phyloP scores from a whole-genome alignment of 441 rosid genomes.

The Monsonia emarginata region DNA sequence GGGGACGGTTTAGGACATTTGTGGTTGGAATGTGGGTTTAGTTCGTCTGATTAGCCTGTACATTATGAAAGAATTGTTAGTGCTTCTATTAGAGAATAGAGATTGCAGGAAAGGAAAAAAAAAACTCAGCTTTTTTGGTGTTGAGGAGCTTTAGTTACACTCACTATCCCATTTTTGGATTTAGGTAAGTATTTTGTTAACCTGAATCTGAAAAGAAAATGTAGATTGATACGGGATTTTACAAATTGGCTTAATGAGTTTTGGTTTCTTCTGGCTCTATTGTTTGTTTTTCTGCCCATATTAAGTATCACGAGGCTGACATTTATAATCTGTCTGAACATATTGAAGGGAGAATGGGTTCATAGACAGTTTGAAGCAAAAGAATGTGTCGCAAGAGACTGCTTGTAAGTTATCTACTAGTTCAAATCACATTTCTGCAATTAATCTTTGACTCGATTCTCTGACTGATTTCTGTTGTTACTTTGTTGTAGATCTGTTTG shows the following conservation, averaged over 20 bases:
- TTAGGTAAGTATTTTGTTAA: too few relatives aligned
- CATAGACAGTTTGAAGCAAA: conserved; percentile 35
- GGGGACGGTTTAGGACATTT: too few relatives aligned
- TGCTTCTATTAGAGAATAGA: too few relatives aligned
- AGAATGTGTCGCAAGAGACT: conserved; percentile 36
- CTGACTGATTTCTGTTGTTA: not conserved
- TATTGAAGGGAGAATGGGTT: conserved; percentile 54
- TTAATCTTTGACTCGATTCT: not conserved
- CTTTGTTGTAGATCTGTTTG: conserved; percentile 42
- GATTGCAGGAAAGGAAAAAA: too few relatives aligned
- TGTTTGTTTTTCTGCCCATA: not conserved
- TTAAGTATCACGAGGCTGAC: not conserved
- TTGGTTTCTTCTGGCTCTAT: not conserved
- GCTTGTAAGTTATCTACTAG: conserved; percentile 45
- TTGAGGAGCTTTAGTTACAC: too few relatives aligned
- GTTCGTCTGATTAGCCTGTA: too few relatives aligned
- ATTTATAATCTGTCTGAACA: conserved; percentile 12
- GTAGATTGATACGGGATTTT: not conserved
- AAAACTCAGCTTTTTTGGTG: too few relatives aligned
- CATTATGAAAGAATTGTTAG: too few relatives aligned
- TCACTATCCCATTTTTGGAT: too few relatives aligned
- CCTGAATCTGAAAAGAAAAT: too few relatives aligned
- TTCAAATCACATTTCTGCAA: conserved; percentile 11
- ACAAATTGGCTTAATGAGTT: not conserved
- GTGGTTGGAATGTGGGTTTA: too few relatives aligned